Percentiles rank a stretch among this genome's conserved stretches.
phyloP scores from a whole-genome alignment of 129 eudicot species.

The Flaveria robusta region DNA sequence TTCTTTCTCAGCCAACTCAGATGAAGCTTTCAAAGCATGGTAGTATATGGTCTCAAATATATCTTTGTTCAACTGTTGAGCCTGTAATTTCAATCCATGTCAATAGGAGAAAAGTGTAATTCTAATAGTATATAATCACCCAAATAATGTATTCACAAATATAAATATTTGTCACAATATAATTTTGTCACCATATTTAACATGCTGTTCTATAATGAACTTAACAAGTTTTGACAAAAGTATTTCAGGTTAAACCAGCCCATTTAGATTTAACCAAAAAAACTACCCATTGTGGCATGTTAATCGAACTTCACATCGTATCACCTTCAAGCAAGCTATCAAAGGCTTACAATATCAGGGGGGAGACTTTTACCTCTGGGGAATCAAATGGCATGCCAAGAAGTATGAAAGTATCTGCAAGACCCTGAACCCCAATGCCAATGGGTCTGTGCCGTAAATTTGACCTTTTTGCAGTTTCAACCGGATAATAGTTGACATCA shows the following conservation, averaged over 20 bases:
- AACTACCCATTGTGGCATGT: too few species aligned
- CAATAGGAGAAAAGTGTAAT: not conserved
- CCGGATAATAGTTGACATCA: constrained; percentile 81
- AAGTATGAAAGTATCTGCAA: constrained; percentile 91
- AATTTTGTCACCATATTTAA: too few species aligned
- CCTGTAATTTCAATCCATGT: constrained; percentile 43
- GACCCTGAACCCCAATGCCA: constrained; percentile 97
- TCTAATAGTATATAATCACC: not conserved
- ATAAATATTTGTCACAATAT: not conserved
- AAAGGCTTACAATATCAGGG: not conserved
- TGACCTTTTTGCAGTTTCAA: constrained; percentile 86
- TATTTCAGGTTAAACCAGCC: too few species aligned
- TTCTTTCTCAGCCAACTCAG: constrained; percentile 76
- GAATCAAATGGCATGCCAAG: constrained; percentile 98
- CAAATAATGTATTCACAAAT: too few species aligned
- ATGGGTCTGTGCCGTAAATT: constrained; percentile 83
- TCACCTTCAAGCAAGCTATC: not conserved
- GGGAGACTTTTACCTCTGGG: constrained; percentile 58
- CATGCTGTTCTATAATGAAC: too few species aligned
- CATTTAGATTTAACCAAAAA: too few species aligned
- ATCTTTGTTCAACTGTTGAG: constrained; percentile 93
- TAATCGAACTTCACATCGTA: not conserved
- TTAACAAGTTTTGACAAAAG: too few species aligned
- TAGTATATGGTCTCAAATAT: constrained; percentile 98
- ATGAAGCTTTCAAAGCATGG: constrained; percentile 84